Percentiles rank a stretch among this genome's conserved stretches.
These are phyloP conservation scores for Epichloe festucae DNA, from an alignment of 2,329 filamentous ascomycete species.

Conservation along the genomic window DNA sequence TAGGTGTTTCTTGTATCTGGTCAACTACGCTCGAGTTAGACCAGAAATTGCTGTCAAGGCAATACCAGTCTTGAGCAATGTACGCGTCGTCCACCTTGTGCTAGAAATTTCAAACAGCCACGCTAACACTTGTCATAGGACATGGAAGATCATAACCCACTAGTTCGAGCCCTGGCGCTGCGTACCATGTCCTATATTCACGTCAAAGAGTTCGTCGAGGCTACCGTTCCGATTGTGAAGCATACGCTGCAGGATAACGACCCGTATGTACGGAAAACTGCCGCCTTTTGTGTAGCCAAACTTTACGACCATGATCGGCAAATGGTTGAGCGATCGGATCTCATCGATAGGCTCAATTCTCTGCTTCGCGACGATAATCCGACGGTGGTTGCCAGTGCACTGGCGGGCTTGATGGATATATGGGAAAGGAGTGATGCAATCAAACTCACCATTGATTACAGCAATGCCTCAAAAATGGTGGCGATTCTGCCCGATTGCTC, in stretches of 20 bases:
- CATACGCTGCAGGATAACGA: slow-evolving; percentile 72
- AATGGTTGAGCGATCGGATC: slow-evolving; percentile 78
- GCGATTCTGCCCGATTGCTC: slow-evolving; percentile 94
- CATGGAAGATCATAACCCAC: slow-evolving; percentile 83
- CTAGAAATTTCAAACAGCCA: background rate
- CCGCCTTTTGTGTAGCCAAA: slow-evolving; percentile 91
- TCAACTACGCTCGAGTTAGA: slow-evolving; percentile 92
- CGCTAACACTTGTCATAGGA: slow-evolving; percentile 40
- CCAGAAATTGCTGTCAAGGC: slow-evolving; percentile 90
- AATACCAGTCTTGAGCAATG: slow-evolving; percentile 71
- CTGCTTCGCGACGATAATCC: slow-evolving; percentile 93
- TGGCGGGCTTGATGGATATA: slow-evolving; percentile 89
- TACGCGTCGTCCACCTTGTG: slow-evolving; percentile 25
- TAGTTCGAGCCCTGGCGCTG: slow-evolving; percentile 82
- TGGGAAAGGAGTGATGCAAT: slow-evolving; percentile 97
- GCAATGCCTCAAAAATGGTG: slow-evolving; percentile 95
- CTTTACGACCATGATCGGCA: slow-evolving; percentile 91
- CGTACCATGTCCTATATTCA: slow-evolving; percentile 97
- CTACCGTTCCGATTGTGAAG: slow-evolving; percentile 75
- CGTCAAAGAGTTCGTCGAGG: slow-evolving; percentile 88
- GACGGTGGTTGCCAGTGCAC: slow-evolving; percentile 86
- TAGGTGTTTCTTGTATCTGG: slow-evolving; percentile 95
- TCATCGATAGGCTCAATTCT: slow-evolving; percentile 82
- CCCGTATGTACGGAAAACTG: slow-evolving; percentile 95
- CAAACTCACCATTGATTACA: slow-evolving; percentile 95